A percentile compares a stretch with the other conserved stretches of the same genome.
phyloP scores from a whole-genome alignment of 108 stramenopile genomes.

The Fragilaria radians region DNA sequence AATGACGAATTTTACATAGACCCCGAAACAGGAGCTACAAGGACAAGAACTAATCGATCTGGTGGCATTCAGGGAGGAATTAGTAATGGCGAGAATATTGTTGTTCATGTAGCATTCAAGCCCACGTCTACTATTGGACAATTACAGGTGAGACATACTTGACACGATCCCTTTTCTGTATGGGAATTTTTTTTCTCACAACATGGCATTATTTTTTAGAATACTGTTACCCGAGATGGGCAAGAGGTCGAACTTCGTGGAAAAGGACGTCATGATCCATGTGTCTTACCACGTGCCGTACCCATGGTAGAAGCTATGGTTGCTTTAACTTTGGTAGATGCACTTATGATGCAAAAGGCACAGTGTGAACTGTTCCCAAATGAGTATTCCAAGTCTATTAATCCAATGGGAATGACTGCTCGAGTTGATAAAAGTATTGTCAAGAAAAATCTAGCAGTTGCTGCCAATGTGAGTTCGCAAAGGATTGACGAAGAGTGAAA shows the following conservation, averaged over 20 bases:
- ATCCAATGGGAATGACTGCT: slow-evolving; percentile 86
- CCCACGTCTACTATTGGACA: slow-evolving; percentile 95
- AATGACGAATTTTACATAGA: slow-evolving; percentile 99
- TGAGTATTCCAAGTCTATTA: slow-evolving; percentile 58
- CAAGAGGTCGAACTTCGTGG: slow-evolving; percentile 90
- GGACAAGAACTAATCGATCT: slow-evolving; percentile 92
- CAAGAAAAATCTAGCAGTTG: slow-evolving; percentile 8
- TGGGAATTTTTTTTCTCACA: not conserved
- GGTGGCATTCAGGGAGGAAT: slow-evolving; percentile 99
- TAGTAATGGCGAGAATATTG: slow-evolving; percentile 95
- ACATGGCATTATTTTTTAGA: slow-evolving; percentile 24
- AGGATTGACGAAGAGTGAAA: slow-evolving; percentile 79
- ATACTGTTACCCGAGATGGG: slow-evolving; percentile 93
- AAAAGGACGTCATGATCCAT: slow-evolving; percentile 98
- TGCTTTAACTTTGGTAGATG: slow-evolving; percentile 90
- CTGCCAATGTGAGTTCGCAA: slow-evolving; percentile 41
- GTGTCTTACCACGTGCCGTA: slow-evolving; percentile 95
- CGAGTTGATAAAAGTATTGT: slow-evolving; percentile 35
- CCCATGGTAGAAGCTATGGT: slow-evolving; percentile 99
- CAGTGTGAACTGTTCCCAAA: slow-evolving; percentile 84
- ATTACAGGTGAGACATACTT: slow-evolving; percentile 53
- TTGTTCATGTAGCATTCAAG: slow-evolving; percentile 95
- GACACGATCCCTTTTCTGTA: not conserved
- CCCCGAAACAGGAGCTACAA: slow-evolving; percentile 81
- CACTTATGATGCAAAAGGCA: slow-evolving; percentile 90